Base-by-base conservation (phyloP, 768 basidiomycete genomes). In the Pleurotus salmoneostramineus region DNA sequence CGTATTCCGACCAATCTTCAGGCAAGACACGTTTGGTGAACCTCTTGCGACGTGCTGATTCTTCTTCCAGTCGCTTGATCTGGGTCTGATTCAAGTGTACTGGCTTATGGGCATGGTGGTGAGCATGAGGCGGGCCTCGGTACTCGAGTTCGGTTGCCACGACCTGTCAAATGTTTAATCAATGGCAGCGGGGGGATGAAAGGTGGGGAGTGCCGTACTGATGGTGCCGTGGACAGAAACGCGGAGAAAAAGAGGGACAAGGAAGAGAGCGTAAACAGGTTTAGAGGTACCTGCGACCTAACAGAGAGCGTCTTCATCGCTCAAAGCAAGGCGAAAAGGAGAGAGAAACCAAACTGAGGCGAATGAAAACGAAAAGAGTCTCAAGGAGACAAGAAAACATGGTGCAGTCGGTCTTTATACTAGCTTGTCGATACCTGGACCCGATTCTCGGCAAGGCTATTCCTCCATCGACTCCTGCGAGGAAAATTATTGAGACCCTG, bases 261-360 rank as follows among this genome's bases (percentile, higher is more conserved):
- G 15, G 52, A 55, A 55, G 52, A 5, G 52, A 55, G 37, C n/a
- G 52, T 55, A 55, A 55, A 32, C 52, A 55, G 52, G 52, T 43
- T 55, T 42, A 55, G 52, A 27, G 52, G 52, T 40, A 44, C 52
- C 52, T 55, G 52, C 37, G 40, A 40, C 52, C 52, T n/a, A n/a
- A 17, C 27, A 21, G 52, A 40, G 52, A 42, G 52, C 40, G 40
- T 55, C 35, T 32, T 55, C 52, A 55, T 55, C 52, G 52, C 52
- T 44, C 36, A 43, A 55, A 54, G 15, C 7, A 40, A 8, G 37
- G 37, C 37, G 37, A 40, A 40, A 27, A 21, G 21, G 40, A 40
- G 52, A 17, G 14, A 8, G 37, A 11, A 43, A 52, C 43, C 32
- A 36, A 40, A 42, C 33, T 49, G 44, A 45, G 17, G 44, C 44